phyloP scores from a whole-genome alignment of 495 filamentous ascomycete genomes.

The Penicillium parvum region DNA sequence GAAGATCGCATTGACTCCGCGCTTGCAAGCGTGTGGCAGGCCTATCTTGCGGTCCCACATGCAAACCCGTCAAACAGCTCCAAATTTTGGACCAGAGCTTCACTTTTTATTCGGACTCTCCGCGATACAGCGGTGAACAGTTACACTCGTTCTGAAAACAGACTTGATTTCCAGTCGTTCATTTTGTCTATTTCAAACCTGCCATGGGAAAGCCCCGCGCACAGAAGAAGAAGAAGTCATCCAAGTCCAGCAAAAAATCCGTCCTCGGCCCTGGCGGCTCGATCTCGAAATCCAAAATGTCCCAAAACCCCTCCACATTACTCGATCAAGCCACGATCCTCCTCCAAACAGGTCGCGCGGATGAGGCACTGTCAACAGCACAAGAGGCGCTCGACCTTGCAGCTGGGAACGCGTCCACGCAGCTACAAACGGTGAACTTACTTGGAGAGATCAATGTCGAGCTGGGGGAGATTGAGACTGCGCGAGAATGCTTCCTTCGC shows the following conservation, averaged over 20 bases:
- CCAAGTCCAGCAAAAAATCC: conserved; percentile 43
- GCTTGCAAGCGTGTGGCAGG: conserved; percentile 7
- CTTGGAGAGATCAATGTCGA: conserved; percentile 84
- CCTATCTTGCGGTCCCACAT: conserved; percentile 39
- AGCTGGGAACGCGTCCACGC: conserved; percentile 33
- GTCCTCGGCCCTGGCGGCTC: conserved; percentile 43
- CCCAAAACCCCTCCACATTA: conserved; percentile 48
- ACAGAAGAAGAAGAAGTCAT: conserved; percentile 45
- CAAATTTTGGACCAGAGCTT: conserved; percentile 33
- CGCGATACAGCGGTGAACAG: conserved; percentile 7
- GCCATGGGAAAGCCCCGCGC: conserved; percentile 47
- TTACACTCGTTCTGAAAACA: not conserved
- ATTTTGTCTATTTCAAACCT: conserved; percentile 3
- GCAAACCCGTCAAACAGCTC: conserved; percentile 48
- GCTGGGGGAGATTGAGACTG: conserved; percentile 69
- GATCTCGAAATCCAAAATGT: conserved; percentile 45
- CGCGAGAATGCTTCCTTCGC: conserved; percentile 60
- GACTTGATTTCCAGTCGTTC: conserved; percentile 1
- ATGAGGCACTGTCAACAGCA: conserved; percentile 63
- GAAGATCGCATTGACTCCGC: conserved; percentile 13
- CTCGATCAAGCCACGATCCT: conserved; percentile 65
- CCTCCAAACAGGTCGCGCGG: conserved; percentile 65
- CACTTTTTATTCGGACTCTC: conserved; percentile 20
- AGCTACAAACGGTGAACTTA: conserved; percentile 66
- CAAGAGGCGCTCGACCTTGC: conserved; percentile 54